Conservation (phyloP, 1,284 basidiomycete species). For the Gastroboletus turbinatus region DNA sequence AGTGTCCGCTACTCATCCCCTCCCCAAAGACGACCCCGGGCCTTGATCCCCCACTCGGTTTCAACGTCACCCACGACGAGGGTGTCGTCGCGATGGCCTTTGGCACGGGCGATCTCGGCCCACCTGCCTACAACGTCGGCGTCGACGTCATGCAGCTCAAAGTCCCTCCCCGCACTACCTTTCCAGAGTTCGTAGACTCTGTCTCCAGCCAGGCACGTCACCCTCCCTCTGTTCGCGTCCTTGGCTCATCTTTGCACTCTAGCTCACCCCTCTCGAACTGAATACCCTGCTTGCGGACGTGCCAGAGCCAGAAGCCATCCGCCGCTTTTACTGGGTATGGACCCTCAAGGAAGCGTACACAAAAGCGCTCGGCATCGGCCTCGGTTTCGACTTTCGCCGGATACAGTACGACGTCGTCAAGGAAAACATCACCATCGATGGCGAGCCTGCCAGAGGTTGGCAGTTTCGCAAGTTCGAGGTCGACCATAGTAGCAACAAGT, state of each 20-base stretch:
- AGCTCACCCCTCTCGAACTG: slow-evolving; percentile 61
- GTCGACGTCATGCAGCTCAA: slow-evolving; percentile 77
- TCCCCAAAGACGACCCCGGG: slow-evolving; percentile 41
- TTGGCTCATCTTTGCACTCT: slow-evolving; percentile 9
- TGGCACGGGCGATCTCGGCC: slow-evolving; percentile 49
- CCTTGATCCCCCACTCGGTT: slow-evolving; percentile 57
- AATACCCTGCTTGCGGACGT: slow-evolving; percentile 40
- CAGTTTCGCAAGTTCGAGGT: slow-evolving; percentile 60
- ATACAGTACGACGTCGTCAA: slow-evolving; percentile 63
- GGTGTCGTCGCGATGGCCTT: slow-evolving; percentile 67
- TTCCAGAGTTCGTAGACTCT: slow-evolving; percentile 59
- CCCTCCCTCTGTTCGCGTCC: background rate
- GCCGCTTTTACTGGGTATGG: slow-evolving; percentile 76
- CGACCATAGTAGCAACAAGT: slow-evolving; percentile 45
- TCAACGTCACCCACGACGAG: slow-evolving; percentile 81
- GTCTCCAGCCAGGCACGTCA: slow-evolving; percentile 62
- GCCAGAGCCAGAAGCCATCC: slow-evolving; percentile 45
- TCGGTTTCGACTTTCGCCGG: slow-evolving; percentile 77
- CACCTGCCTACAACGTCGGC: slow-evolving; percentile 63
- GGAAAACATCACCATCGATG: slow-evolving; percentile 58
- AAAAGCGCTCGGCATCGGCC: slow-evolving; percentile 76
- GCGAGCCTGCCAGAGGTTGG: slow-evolving; percentile 58
- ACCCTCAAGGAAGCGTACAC: slow-evolving; percentile 87
- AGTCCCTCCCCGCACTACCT: slow-evolving; percentile 56
- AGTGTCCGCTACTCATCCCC: background rate